Conservation (phyloP, 225 moss, liverwort and hornwort species). For the Sphagnum tenellum region DNA sequence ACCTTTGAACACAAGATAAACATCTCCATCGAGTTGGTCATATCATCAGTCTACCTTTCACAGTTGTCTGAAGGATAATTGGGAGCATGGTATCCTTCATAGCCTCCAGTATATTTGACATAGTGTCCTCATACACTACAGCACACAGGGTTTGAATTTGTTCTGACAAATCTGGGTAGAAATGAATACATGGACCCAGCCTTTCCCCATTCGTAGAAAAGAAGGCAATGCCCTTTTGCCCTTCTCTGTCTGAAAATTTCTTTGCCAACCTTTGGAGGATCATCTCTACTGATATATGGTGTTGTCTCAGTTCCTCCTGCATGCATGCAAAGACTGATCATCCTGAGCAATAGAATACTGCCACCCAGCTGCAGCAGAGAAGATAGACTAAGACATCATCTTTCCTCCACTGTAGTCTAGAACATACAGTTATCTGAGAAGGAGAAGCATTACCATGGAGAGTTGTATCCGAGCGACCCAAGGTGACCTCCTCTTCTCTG, state of each 20-base stretch:
- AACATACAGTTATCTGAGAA: neutral
- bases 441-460: slow-evolving; percentile 30
- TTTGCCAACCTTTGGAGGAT: slow-evolving; percentile 15
- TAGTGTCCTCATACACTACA: slow-evolving; percentile 17
- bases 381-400: too few relatives aligned
- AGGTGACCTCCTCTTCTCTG: slow-evolving; percentile 45
- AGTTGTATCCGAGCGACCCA: slow-evolving; percentile 81
- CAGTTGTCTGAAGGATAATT: slow-evolving; percentile 33
- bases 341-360: too few relatives aligned
- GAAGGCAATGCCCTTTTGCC: slow-evolving; percentile 5
- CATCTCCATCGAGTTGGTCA: too few relatives aligned
- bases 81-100: slow-evolving; percentile 49
- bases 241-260: slow-evolving; percentile 7
- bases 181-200: slow-evolving; percentile 50
- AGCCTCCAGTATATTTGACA: slow-evolving; percentile 31
- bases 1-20: too few relatives aligned
- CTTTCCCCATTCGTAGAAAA: slow-evolving; percentile 16
- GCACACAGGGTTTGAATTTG: slow-evolving; percentile 1
- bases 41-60: slow-evolving; percentile 37
- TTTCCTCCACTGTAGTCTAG: too few relatives aligned
- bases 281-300: slow-evolving; percentile 16
- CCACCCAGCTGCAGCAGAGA: too few relatives aligned
- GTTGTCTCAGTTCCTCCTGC: slow-evolving; percentile 39
- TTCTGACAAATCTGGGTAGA: slow-evolving; percentile 29
- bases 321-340: neutral